These are phyloP conservation scores for Asterionellopsis glacialis DNA, from an alignment of 108 stramenopile species.

Conservation along the genomic window DNA sequence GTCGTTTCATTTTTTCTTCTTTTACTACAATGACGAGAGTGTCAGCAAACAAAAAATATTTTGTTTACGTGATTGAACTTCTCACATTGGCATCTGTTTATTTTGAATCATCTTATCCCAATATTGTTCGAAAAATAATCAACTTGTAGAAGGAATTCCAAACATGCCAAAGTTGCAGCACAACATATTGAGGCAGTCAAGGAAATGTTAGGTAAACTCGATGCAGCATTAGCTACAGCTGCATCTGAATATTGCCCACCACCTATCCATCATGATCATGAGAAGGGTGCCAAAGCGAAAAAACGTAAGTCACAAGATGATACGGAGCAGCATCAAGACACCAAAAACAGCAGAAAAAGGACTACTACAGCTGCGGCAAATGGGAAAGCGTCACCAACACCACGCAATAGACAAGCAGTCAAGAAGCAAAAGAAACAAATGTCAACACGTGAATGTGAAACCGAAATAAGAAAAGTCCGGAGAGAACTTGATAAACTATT, in stretches of 20 bases:
- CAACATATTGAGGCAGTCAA: slow-evolving; percentile 51
- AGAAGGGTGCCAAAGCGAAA: slow-evolving; percentile 9
- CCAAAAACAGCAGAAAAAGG: slow-evolving; percentile 20
- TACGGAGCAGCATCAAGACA: not conserved
- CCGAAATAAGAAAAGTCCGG: slow-evolving; percentile 67
- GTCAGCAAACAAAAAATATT: no score
- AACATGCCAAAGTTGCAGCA: slow-evolving; percentile 53
- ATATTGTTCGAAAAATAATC: no score
- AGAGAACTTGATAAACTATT: slow-evolving; percentile 68
- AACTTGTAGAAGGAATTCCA: slow-evolving; percentile 52
- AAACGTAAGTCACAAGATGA: slow-evolving; percentile 6
- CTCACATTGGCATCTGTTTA: no score
- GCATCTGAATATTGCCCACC: slow-evolving; percentile 26
- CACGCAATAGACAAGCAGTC: not conserved
- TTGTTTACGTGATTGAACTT: no score
- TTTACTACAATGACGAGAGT: no score
- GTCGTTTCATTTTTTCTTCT: no score
- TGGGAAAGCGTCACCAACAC: no score
- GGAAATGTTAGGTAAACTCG: slow-evolving; percentile 56
- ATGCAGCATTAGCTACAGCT: slow-evolving; percentile 53
- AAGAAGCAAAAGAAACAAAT: not conserved
- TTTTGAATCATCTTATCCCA: no score
- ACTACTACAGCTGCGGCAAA: not conserved
- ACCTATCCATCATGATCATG: not conserved
- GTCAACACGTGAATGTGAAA: slow-evolving; percentile 38